phyloP scores from a whole-genome alignment of 202 grass and related monocot genomes.

The Setaria italica region DNA sequence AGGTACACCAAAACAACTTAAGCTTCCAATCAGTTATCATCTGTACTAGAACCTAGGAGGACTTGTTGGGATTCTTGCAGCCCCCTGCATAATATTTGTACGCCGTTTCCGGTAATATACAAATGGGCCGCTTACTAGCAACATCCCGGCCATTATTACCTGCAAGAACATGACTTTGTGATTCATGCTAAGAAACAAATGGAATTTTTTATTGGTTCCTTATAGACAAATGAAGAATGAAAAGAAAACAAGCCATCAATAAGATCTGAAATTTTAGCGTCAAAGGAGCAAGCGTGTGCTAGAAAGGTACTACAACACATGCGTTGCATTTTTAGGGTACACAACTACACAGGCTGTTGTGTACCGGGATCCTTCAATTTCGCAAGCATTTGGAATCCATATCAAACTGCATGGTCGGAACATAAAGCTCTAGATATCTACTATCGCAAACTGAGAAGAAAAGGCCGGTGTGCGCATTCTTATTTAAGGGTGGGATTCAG shows the following conservation, averaged over 20 bases:
- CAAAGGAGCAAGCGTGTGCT: not conserved
- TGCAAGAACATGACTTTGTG: slow-evolving; percentile 39
- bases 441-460: not conserved
- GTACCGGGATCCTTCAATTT: slow-evolving; percentile 8
- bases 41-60: slow-evolving; percentile 70
- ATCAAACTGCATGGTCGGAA: slow-evolving; percentile 17
- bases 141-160: slow-evolving; percentile 82
- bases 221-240: not conserved
- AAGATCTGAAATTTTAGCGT: not conserved
- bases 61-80: slow-evolving; percentile 69
- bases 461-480: not conserved
- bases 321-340: not conserved
- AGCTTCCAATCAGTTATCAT: not conserved
- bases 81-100: slow-evolving; percentile 56
- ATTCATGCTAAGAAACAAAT: slow-evolving; percentile 15
- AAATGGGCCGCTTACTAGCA: slow-evolving; percentile 80
- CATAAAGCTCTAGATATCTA: slow-evolving; percentile 7
- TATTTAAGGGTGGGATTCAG: slow-evolving; percentile 34
- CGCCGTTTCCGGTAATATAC: slow-evolving; percentile 72
- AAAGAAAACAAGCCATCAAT: slow-evolving; percentile 17
- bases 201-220: not conserved
- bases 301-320: slow-evolving; percentile 1
- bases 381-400: not conserved
- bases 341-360: not conserved
- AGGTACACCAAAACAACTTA: slow-evolving; percentile 15